Conservation (phyloP, 139 green algal species). For the Micractinium sp. region DNA sequence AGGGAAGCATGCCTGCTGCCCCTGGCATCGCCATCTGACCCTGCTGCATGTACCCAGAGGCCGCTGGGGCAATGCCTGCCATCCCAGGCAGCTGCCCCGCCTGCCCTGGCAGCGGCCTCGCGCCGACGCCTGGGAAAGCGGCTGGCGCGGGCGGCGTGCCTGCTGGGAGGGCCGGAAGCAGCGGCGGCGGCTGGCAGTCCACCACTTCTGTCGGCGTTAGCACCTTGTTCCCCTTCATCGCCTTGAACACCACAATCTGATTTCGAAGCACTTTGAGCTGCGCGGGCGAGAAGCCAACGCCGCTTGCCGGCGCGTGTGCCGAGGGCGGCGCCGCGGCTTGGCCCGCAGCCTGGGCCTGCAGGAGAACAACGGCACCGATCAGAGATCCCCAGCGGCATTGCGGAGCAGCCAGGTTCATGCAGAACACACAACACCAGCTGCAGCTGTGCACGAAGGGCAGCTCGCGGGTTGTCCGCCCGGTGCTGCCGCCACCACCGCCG, state of each 20-base stretch:
- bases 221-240: slow-evolving; percentile 37
- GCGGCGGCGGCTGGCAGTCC: slow-evolving; percentile 25
- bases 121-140: background rate
- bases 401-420: no score
- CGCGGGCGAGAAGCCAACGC: slow-evolving; percentile 49
- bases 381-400: background rate
- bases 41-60: background rate
- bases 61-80: background rate
- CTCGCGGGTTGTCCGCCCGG: no score
- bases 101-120: background rate
- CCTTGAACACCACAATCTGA: slow-evolving; percentile 66
- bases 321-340: no score
- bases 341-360: no score
- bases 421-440: background rate
- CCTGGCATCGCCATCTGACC: no score
- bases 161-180: background rate
- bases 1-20: background rate
- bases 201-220: slow-evolving; percentile 35
- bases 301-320: background rate
- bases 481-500: background rate
- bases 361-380: background rate
- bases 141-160: background rate
- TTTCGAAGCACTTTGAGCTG: slow-evolving; percentile 56
- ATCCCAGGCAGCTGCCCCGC: no score
- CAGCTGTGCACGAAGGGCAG: background rate